A percentile compares a stretch with the other conserved stretches of the same genome.
phyloP scores from a whole-genome alignment of 768 basidiomycete species.

The Brasilioporus rufonigricans region DNA sequence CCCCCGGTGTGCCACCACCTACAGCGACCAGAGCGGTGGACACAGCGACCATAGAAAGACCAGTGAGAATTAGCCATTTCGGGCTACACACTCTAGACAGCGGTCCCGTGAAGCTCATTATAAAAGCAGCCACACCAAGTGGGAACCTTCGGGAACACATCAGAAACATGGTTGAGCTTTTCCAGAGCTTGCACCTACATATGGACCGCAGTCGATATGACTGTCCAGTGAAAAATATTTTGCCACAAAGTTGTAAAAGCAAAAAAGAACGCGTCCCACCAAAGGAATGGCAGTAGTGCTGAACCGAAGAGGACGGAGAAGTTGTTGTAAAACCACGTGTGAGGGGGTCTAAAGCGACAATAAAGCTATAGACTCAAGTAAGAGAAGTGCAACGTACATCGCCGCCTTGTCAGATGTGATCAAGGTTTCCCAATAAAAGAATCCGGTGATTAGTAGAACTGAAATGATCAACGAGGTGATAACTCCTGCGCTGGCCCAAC shows the following conservation, averaged over 20 bases:
- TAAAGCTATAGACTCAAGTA: neutral
- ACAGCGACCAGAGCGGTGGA: constrained; percentile 43
- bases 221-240: constrained; percentile 41
- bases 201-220: constrained; percentile 38
- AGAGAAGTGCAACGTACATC: constrained; percentile 31
- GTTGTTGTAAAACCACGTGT: constrained; percentile 42
- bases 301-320: constrained; percentile 38
- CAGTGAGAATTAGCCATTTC: constrained; percentile 48
- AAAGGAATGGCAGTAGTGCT: constrained; percentile 40
- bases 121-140: constrained; percentile 38
- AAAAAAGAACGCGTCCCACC: constrained; percentile 38
- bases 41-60: constrained; percentile 36
- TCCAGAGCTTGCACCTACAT: constrained; percentile 30
- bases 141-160: constrained; percentile 34
- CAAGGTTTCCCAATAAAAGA: constrained; percentile 51
- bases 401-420: constrained; percentile 42
- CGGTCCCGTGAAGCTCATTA: constrained; percentile 38
- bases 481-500: constrained; percentile 48
- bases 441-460: constrained; percentile 36
- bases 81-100: constrained; percentile 36
- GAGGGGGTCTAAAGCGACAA: constrained; percentile 35
- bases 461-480: constrained; percentile 47
- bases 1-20: constrained; percentile 36
- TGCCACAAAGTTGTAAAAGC: constrained; percentile 41
- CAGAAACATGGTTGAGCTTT: neutral